These are phyloP conservation scores for Dysphania ambrosioides DNA, from an alignment of 148 eudicot species.

Conservation along the genomic window DNA sequence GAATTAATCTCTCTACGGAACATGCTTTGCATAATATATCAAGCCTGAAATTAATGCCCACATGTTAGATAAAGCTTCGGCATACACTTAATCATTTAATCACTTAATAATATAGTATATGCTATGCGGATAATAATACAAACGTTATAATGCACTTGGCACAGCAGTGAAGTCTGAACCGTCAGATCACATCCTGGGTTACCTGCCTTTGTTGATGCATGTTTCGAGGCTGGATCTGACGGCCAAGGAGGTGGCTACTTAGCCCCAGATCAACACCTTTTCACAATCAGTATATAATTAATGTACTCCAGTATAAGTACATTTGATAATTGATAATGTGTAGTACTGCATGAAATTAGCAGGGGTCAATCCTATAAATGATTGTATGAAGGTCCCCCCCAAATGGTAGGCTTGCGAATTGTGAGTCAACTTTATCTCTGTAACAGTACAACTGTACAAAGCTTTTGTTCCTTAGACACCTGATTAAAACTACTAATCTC, in stretches of 20 bases:
- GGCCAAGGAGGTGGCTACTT: background rate
- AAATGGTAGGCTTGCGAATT: too few species aligned
- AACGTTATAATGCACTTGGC: background rate
- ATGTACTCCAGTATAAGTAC: too few species aligned
- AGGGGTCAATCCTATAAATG: background rate
- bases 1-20: constrained; percentile 11
- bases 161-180: too few species aligned
- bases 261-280: too few species aligned
- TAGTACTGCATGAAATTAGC: background rate
- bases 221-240: background rate
- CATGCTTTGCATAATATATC: constrained; percentile 13
- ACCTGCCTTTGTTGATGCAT: too few species aligned
- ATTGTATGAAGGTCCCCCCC: background rate
- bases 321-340: background rate
- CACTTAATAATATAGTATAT: background rate
- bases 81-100: background rate
- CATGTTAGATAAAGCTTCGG: constrained; percentile 13
- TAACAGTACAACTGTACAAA: background rate
- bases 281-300: too few species aligned
- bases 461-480: background rate
- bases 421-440: background rate
- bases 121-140: background rate
- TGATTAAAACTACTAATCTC: too few species aligned
- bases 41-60: constrained; percentile 18
- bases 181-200: too few species aligned